These are phyloP conservation scores for Kwoniella shivajii DNA, from an alignment of 1,284 basidiomycete species.

Conservation along the genomic window DNA sequence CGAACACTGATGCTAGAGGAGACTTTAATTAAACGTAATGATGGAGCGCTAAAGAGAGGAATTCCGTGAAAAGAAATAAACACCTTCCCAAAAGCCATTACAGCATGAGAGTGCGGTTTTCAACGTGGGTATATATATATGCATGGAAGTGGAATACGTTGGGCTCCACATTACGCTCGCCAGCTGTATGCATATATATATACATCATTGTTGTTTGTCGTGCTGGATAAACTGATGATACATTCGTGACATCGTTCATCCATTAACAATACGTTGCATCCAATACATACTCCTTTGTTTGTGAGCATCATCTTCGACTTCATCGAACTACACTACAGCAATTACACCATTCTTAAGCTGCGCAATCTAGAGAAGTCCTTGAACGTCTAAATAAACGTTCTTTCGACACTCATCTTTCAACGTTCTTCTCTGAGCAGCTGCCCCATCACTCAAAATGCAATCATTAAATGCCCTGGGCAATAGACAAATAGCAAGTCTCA, in stretches of 20 bases:
- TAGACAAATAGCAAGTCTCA: constrained; percentile 83
- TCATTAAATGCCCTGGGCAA: constrained; percentile 91
- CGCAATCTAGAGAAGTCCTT: too few species aligned
- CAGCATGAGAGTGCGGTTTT: constrained; percentile 24
- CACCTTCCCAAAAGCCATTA: constrained; percentile 51
- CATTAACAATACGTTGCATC: too few species aligned
- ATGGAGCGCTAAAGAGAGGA: constrained; percentile 49
- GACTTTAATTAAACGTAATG: constrained; percentile 33
- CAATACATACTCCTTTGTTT: too few species aligned
- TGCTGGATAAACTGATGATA: too few species aligned
- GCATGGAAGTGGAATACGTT: background rate
- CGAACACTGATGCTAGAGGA: constrained; percentile 53
- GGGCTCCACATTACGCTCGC: background rate
- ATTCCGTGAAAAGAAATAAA: constrained; percentile 42
- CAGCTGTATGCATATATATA: background rate
- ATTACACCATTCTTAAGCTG: too few species aligned
- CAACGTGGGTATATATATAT: background rate
- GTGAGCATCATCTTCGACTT: too few species aligned
- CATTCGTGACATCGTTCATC: too few species aligned
- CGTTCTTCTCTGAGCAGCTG: too few species aligned
- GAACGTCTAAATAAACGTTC: too few species aligned
- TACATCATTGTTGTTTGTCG: background rate
- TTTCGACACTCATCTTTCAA: too few species aligned
- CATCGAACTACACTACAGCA: too few species aligned
- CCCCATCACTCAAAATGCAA: constrained; percentile 74